Evolutionary conservation across 1,284 basidiomycete species (phyloP).

Genomic region (Moniliophthora roreri): DNA sequence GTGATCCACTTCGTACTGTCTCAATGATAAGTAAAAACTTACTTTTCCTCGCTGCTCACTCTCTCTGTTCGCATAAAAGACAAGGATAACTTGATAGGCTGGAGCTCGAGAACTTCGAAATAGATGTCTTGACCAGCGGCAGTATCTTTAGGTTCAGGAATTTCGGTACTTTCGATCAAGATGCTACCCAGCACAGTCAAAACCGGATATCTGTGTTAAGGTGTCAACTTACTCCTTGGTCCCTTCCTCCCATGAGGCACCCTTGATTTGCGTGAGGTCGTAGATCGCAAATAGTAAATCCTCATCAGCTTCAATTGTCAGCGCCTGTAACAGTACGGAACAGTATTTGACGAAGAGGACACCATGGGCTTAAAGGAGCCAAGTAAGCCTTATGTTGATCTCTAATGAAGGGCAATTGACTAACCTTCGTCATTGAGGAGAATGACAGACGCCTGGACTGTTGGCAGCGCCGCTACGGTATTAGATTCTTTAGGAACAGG

Average conservation of each 20-base stretch:
- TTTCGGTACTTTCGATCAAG: slow-evolving; percentile 76
- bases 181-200: slow-evolving; percentile 47
- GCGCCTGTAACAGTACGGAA: slow-evolving; percentile 89
- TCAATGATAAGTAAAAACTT: slow-evolving; percentile 32
- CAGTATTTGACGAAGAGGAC: slow-evolving; percentile 98
- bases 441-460: slow-evolving; percentile 86
- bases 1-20: too few species aligned
- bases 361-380: slow-evolving; percentile 76
- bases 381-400: slow-evolving; percentile 3
- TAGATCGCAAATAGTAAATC: slow-evolving; percentile 93
- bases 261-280: slow-evolving; percentile 90
- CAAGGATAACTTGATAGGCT: slow-evolving; percentile 89
- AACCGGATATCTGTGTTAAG: too few species aligned
- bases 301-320: slow-evolving; percentile 96
- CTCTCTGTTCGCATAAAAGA: slow-evolving; percentile 98
- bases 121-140: slow-evolving; percentile 83
- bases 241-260: slow-evolving; percentile 84
- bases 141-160: slow-evolving; percentile 75
- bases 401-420: slow-evolving; percentile 13
- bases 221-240: slow-evolving; percentile 77
- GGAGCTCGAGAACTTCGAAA: slow-evolving; percentile 96
- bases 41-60: slow-evolving; percentile 93
- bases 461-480: slow-evolving; percentile 84
- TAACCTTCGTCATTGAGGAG: slow-evolving; percentile 92
- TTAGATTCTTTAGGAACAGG: slow-evolving; percentile 85